Evolutionary conservation across 768 basidiomycete species (phyloP), one percentile per base, ranked within the genome.

Genomic region (Boletus coccyginus): DNA sequence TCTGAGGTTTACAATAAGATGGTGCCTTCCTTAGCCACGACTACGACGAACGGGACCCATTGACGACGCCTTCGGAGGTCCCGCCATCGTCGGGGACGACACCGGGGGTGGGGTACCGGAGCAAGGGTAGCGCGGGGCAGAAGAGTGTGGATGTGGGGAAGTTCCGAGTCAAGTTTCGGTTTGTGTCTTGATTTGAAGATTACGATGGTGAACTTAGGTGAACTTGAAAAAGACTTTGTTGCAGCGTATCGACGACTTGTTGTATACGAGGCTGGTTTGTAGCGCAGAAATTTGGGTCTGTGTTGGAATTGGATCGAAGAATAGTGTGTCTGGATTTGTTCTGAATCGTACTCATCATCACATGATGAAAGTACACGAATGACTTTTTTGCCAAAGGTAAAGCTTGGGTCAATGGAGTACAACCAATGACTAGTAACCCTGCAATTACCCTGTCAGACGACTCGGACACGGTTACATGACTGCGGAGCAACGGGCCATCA

Each of bases 121-220:
- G 31, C 38, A 42, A 11, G 57, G 44, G 2, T 60, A 49, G 13
- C 62, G 50, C 65, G 32, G 63, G 62, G 4, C 57, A 60, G 19
- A 64, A 68, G 8, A 49, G 55, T 2, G 43, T 73, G 21, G 66
- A 74, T 49, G 56, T 72, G 19, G 76, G 74, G 50, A 70, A 67
- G 60, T 62, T 75, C 57, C 78, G 75, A 59, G 81, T 82, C 63
- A 67, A 75, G 11, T 56, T 82, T 45, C 72, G 80, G 56, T 82
- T 81, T 54, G 72, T 84, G 75, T 80, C 7, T 64, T 85, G 50
- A 72, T 85, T n/a, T n/a, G 52, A 85, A 83, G 3, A 68, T 84
- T 45, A 76, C 79, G 36, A 77, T 86, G 78, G 81, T 81, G 6
- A n/a, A n/a, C n/a, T 62, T 83, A 46, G 84, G 58, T 66, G n/a